phyloP scores from a whole-genome alignment of 2,329 filamentous ascomycete genomes.

The Albifimbria verrucaria region DNA sequence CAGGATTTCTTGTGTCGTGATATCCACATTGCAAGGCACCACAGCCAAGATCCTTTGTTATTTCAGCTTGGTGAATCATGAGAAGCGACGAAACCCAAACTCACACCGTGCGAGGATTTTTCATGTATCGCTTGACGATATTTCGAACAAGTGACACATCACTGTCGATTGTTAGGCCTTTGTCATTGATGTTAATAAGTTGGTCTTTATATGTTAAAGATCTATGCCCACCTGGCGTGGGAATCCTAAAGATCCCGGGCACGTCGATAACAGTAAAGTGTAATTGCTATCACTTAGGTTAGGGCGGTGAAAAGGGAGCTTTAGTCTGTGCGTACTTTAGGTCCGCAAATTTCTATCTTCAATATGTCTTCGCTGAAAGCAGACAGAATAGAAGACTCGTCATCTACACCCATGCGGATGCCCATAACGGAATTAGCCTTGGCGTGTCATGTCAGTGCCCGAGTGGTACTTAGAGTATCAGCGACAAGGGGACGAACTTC shows the following conservation, averaged over 20 bases:
- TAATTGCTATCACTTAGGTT: not conserved
- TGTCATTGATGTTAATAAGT: too few species aligned
- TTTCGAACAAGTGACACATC: not conserved
- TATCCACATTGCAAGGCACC: slow-evolving; percentile 34
- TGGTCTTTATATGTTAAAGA: too few species aligned
- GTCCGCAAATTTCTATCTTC: not conserved
- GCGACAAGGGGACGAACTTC: too few species aligned
- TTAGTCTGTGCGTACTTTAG: not conserved
- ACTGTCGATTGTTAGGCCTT: not conserved
- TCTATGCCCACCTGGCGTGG: too few species aligned
- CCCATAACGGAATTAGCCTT: not conserved
- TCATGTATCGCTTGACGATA: not conserved
- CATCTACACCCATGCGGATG: not conserved
- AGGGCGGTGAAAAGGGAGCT: not conserved
- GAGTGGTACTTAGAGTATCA: too few species aligned
- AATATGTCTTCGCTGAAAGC: not conserved
- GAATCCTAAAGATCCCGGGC: not conserved
- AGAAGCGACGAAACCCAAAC: too few species aligned
- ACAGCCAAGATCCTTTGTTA: slow-evolving; percentile 50
- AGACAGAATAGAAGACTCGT: not conserved
- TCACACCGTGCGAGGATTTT: not conserved
- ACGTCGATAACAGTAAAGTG: not conserved
- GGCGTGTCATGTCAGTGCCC: not conserved
- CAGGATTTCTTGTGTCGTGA: slow-evolving; percentile 39
- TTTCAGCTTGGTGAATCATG: too few species aligned